Evolutionary conservation across 257 asterid species (phyloP).

Genomic region (Misopates orontium): DNA sequence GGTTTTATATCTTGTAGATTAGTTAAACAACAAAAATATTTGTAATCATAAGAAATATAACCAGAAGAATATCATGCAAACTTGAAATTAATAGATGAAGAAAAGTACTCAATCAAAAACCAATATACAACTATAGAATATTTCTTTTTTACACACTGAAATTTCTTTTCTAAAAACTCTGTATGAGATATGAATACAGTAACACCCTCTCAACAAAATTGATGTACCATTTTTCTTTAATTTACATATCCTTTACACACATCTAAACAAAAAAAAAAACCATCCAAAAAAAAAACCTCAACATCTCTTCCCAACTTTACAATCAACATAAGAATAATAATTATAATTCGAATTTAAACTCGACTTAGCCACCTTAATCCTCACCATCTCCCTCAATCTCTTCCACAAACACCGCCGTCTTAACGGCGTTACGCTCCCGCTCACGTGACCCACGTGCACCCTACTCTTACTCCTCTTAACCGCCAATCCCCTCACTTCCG

Average conservation of each 20-base stretch:
- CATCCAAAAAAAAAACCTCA: slow-evolving; percentile 15
- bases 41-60: too few relatives aligned
- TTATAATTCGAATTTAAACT: slow-evolving; percentile 62
- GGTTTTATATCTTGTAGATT: too few relatives aligned
- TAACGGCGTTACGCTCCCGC: slow-evolving; percentile 47
- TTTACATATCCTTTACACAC: slow-evolving; percentile 4
- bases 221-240: slow-evolving; percentile 32
- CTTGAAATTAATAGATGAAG: too few relatives aligned
- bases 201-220: slow-evolving; percentile 33
- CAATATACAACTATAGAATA: neutral
- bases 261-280: neutral
- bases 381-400: slow-evolving; percentile 54
- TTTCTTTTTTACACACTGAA: too few relatives aligned
- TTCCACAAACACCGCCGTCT: slow-evolving; percentile 72
- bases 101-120: too few relatives aligned
- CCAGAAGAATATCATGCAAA: too few relatives aligned
- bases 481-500: slow-evolving; percentile 74
- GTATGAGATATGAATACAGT: neutral
- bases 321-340: slow-evolving; percentile 49
- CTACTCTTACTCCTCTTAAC: slow-evolving; percentile 61
- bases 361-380: slow-evolving; percentile 52
- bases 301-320: slow-evolving; percentile 39
- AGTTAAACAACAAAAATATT: too few relatives aligned
- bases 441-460: slow-evolving; percentile 41
- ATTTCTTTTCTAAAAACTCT: slow-evolving; percentile 13